Evolutionary conservation across 2,329 filamentous ascomycete species (phyloP).

Genomic region (Drechslerella coelobrocha): DNA sequence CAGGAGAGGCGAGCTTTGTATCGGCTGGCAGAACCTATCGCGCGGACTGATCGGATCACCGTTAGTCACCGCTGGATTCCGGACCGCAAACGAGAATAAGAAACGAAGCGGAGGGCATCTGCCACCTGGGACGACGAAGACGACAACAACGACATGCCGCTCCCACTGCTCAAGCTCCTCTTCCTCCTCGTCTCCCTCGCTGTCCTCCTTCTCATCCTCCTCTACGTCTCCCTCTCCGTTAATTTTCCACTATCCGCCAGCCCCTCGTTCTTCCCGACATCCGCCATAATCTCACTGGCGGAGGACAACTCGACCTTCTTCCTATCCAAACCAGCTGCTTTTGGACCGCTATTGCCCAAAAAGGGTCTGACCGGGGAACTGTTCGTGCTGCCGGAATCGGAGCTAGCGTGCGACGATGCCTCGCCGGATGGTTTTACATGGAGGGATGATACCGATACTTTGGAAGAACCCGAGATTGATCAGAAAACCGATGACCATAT

Average conservation of each 20-base stretch:
- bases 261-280: slow-evolving; percentile 90
- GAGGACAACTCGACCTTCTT: slow-evolving; percentile 99
- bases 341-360: slow-evolving; percentile 78
- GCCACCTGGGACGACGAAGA: slow-evolving; percentile 18
- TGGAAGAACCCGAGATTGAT: slow-evolving; percentile 53
- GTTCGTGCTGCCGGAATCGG: slow-evolving; percentile 71
- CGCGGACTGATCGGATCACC: not conserved
- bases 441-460: slow-evolving; percentile 55
- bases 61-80: not conserved
- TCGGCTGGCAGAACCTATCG: not conserved
- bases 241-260: slow-evolving; percentile 57
- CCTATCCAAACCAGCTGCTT: slow-evolving; percentile 87
- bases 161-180: slow-evolving; percentile 49
- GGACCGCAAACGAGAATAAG: not conserved
- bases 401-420: slow-evolving; percentile 93
- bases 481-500: slow-evolving; percentile 51
- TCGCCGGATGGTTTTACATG: slow-evolving; percentile 77
- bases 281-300: slow-evolving; percentile 92
- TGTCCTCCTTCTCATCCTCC: slow-evolving; percentile 45
- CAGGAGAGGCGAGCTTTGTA: slow-evolving; percentile 13
- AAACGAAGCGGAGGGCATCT: slow-evolving; percentile 35
- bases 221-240: slow-evolving; percentile 41
- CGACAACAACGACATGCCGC: too few species aligned
- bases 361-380: slow-evolving; percentile 84
- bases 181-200: slow-evolving; percentile 47